These are phyloP conservation scores for Capsicum rhomboideum DNA, from an alignment of 257 asterid genomes.

Conservation along the genomic window DNA sequence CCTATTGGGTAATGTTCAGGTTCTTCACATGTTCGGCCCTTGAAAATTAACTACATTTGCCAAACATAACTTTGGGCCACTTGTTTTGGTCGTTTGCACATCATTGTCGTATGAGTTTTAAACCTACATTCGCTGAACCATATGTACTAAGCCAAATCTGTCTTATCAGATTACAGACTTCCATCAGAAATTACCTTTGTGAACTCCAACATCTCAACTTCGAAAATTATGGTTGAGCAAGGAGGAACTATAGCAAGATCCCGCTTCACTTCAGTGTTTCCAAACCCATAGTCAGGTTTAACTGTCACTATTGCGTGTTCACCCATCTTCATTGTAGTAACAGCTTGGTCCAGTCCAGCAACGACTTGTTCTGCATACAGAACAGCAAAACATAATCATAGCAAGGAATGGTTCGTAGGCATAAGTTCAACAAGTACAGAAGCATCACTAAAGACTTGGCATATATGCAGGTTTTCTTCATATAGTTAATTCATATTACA, in stretches of 20 bases:
- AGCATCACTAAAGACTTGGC: neutral
- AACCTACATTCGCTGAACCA: neutral
- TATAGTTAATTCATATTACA: neutral
- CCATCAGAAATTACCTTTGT: constrained; percentile 34
- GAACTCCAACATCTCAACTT: constrained; percentile 72
- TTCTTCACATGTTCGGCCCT: neutral
- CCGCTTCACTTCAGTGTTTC: constrained; percentile 36
- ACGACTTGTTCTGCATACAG: constrained; percentile 47
- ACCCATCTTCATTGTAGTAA: constrained; percentile 55
- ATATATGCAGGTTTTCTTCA: neutral
- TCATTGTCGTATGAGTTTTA: neutral
- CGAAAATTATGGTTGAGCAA: constrained; percentile 47
- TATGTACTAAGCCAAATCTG: neutral
- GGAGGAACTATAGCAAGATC: constrained; percentile 50
- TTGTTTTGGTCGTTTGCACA: neutral
- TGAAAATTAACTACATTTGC: neutral
- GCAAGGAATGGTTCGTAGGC: neutral
- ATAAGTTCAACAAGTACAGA: neutral
- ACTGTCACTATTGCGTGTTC: constrained; percentile 47
- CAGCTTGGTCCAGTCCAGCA: constrained; percentile 59
- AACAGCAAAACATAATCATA: constrained; percentile 4
- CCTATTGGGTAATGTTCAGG: neutral
- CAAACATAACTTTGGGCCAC: neutral
- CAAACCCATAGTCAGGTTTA: constrained; percentile 55
- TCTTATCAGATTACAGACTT: neutral